Evolutionary conservation across 768 basidiomycete genomes (phyloP).

Genomic region (Agaricus blazei): DNA sequence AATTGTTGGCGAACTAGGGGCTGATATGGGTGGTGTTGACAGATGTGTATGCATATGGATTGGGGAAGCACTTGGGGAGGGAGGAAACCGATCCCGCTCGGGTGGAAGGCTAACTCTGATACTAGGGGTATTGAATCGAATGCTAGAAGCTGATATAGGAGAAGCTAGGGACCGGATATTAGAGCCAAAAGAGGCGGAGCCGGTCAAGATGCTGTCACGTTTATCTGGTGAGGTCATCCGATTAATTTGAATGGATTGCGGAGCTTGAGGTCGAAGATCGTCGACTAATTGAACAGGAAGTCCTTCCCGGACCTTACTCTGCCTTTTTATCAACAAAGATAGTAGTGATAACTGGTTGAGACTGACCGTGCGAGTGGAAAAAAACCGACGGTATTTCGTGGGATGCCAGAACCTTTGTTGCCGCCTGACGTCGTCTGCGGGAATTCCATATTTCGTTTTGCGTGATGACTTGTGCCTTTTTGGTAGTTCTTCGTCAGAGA

Average conservation of each 20-base stretch:
- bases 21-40: constrained; percentile 4
- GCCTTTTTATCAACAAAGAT: not conserved
- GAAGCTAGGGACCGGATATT: not conserved
- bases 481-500: constrained; percentile 28
- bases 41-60: not conserved
- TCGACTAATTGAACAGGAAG: not conserved
- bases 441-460: not conserved
- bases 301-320: not conserved
- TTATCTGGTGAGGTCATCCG: not conserved
- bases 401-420: constrained; percentile 3
- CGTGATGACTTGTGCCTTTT: not conserved
- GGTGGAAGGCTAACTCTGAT: not conserved
- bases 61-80: not conserved
- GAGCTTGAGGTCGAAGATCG: constrained; percentile 1
- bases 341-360: not conserved
- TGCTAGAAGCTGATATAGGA: constrained; percentile 2
- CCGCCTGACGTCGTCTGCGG: not conserved
- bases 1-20: not conserved
- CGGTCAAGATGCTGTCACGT: not conserved
- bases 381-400: constrained; percentile 5
- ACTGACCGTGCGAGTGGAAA: not conserved
- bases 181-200: not conserved
- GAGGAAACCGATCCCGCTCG: constrained; percentile 4
- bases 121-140: constrained; percentile 1
- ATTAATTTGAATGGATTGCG: not conserved